A percentile compares a stretch with the other conserved stretches of the same genome.
These are phyloP conservation scores for Boletus semigastroideus DNA, from an alignment of 1,284 basidiomycete species.

Conservation along the genomic window DNA sequence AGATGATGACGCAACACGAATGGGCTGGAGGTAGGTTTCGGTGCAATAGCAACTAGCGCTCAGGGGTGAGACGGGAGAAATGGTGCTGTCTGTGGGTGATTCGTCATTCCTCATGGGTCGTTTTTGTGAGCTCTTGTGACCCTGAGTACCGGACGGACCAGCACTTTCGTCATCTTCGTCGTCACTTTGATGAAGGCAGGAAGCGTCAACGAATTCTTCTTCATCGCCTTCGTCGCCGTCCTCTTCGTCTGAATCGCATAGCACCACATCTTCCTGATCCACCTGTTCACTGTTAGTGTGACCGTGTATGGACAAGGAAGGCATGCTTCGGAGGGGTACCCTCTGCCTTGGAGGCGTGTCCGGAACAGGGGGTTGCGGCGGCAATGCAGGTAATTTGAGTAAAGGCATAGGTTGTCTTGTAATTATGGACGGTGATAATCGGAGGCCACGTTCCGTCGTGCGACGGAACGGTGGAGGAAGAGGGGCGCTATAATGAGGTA, in stretches of 20 bases:
- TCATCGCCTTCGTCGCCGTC: constrained; percentile 36
- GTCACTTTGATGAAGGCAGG: constrained; percentile 36
- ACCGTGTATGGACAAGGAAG: constrained; percentile 49
- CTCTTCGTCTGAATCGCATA: constrained; percentile 40
- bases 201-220: constrained; percentile 25
- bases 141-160: constrained; percentile 21
- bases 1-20: constrained; percentile 10
- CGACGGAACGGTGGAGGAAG: constrained; percentile 26
- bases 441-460: constrained; percentile 30
- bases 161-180: constrained; percentile 32
- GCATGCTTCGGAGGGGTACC: constrained; percentile 45
- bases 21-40: constrained; percentile 16
- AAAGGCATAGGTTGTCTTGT: constrained; percentile 31
- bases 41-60: constrained; percentile 32
- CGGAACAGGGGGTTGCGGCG: constrained; percentile 16
- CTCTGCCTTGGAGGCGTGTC: constrained; percentile 19
- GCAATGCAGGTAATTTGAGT: constrained; percentile 26
- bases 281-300: constrained; percentile 34
- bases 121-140: constrained; percentile 18
- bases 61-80: constrained; percentile 3
- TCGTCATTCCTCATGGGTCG: constrained; percentile 8
- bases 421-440: constrained; percentile 33
- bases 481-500: constrained; percentile 11
- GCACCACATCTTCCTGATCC: constrained; percentile 39
- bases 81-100: constrained; percentile 1